A percentile compares a stretch with the other conserved stretches of the same genome.
phyloP scores from a whole-genome alignment of 2,329 filamentous ascomycete species.

The Sclerotinia borealis region DNA sequence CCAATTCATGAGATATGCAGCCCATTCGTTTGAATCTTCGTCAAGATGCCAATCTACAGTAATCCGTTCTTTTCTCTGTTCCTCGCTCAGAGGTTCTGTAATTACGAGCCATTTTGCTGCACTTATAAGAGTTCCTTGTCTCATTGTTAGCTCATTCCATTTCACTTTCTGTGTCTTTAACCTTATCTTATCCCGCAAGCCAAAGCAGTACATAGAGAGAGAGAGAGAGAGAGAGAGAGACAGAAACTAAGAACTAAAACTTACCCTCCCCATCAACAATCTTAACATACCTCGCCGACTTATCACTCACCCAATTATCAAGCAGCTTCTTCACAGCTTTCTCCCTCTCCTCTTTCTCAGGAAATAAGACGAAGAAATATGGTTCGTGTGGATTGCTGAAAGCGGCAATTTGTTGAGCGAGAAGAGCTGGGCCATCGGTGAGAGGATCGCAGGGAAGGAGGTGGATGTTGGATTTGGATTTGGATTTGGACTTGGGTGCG shows the following conservation, averaged over 20 bases:
- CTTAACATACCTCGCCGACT: constrained; percentile 19
- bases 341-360: constrained; percentile 13
- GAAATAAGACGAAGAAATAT: constrained; percentile 18
- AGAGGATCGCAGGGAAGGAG: constrained; percentile 1
- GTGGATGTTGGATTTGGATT: not conserved
- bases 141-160: not conserved
- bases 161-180: no score
- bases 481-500: not conserved
- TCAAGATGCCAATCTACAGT: constrained; percentile 19
- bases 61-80: constrained; percentile 15
- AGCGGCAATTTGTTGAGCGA: constrained; percentile 15
- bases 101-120: constrained; percentile 8
- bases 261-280: constrained; percentile 18
- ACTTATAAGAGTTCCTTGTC: not conserved
- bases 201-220: not conserved
- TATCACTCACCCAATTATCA: constrained; percentile 16
- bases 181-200: no score
- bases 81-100: constrained; percentile 8
- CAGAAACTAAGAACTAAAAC: not conserved
- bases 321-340: constrained; percentile 17
- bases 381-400: constrained; percentile 15
- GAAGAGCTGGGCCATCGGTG: constrained; percentile 15
- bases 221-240: not conserved
- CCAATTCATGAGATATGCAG: constrained; percentile 13
- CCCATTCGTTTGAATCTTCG: constrained; percentile 18